Evolutionary conservation across 495 filamentous ascomycete species (phyloP), one percentile per base, ranked within the genome.

Genomic region (Penicillium maclennaniae): DNA sequence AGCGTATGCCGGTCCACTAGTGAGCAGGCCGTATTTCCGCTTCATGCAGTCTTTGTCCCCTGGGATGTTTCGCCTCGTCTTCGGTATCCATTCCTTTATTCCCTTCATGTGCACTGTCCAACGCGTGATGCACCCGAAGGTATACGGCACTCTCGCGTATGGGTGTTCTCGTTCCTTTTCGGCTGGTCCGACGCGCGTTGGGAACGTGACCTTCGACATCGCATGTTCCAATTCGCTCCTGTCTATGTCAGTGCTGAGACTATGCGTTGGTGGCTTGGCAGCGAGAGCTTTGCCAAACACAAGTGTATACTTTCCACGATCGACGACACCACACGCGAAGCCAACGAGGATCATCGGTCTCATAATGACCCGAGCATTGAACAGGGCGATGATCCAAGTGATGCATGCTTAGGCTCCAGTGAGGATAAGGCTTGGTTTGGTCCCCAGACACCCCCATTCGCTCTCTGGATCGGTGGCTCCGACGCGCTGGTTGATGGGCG

Each of bases 241-340:
- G 88, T 95, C 3, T 96, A 92, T 62, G 89, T 96, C 23, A 88
- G 84, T 52, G 83, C 89, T 6, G 92, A 97, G 73, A 86, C 83
- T 20, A 96, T 97, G 87, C 80, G 89, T 0, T 97, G 92, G 93
- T 97, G 92, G 92, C 77, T 97, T 1, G 93, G 93, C 0, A 71
- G 87, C 1, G 90, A 95, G 60, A 89, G 91, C 57, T 97, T 97
- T 65, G 90, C 93, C 0, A 87, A 78, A 55, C 91, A 97, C 54
- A 88, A 88, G 67, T 97, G 93, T 67, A 95, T 97, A 46, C 77
- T 97, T 9, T 78, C 87, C 6, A 92, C 91, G 3, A 76, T 79
- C 28, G 86, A 91, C 53, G 83, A 89, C 53, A 75, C 77, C 55
- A 70, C 68, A 43, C 69, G 74, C 6, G 87, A 92, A 57, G 83